Evolutionary conservation across 1,284 basidiomycete genomes (phyloP), one percentile per base, ranked within the genome.

Genomic region (Gastroboletus turbinatus): DNA sequence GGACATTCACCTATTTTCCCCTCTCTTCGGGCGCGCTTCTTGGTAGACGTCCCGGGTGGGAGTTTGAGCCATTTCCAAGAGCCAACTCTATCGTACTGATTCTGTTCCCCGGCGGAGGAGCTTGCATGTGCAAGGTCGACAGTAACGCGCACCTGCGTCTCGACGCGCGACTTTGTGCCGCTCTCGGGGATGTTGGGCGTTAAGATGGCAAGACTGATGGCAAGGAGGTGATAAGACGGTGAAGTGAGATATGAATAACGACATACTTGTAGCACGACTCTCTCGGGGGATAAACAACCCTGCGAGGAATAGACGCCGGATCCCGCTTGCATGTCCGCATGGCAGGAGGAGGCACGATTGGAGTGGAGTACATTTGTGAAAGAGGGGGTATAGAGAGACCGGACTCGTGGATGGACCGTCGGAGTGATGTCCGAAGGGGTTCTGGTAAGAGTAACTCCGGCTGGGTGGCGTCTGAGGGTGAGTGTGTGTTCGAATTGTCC

Each of bases 141-240:
- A 11, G 85, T 84, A 38, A 94, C 82, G 66, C 92, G 84, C 50
- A 95, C 86, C 76, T 95, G 94, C 1, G 94, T 97, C 73, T 97
- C 95, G 23, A 97, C 94, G 25, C 94, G 84, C 49, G 92, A 94
- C 74, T 96, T 96, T n/a, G 94, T 90, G 27, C 94, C 94, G 39
- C 78, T 76, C 62, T 87, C 82, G 10, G 94, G 92, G 42, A 97
- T 84, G 64, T 87, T 93, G 39, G 94, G 89, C 36, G 94, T 86
- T 68, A 94, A 78, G 61, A 93, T 87, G 27, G 87, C 81, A 55
- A 92, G 81, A 64, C 88, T 91, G 60, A 58, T 45, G 57, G 50
- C 2, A 36, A 39, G 9, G 25, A 46, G 53, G 46, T 33, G 59
- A 70, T 71, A 56, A 71, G 57, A 51, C 32, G 47, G 56, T 7